Percentiles rank a stretch among this genome's conserved stretches.
Evolutionary conservation across 2,329 filamentous ascomycete genomes (phyloP).

Genomic region (Phialemoniopsis sp.): DNA sequence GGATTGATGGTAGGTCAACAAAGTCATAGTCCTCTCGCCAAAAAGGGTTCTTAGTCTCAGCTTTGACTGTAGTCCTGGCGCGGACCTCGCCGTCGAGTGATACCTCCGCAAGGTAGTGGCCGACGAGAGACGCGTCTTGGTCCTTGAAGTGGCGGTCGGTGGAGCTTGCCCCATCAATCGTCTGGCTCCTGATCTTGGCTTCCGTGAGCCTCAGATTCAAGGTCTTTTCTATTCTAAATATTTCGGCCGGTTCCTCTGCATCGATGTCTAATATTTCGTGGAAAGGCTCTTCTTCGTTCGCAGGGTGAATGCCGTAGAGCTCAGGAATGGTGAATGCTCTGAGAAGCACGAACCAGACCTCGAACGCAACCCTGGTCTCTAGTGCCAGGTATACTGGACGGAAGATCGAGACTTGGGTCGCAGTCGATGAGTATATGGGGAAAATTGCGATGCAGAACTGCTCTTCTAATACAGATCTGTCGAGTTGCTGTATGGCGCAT

Average conservation of each 20-base stretch:
- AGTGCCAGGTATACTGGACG: conserved; percentile 87
- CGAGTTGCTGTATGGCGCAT: conserved; percentile 84
- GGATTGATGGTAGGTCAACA: conserved; percentile 62
- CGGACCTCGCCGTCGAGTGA: conserved; percentile 76
- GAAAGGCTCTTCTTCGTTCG: conserved; percentile 35
- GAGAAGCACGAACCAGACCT: conserved; percentile 93
- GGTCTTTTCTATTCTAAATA: conserved; percentile 60
- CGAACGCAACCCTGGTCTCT: conserved; percentile 84
- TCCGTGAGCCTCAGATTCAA: conserved; percentile 56
- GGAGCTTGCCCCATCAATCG: conserved; percentile 12
- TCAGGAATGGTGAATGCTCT: conserved; percentile 90
- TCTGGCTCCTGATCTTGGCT: conserved; percentile 48
- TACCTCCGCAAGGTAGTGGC: conserved; percentile 76
- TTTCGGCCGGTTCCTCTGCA: conserved; percentile 33
- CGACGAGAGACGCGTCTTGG: conserved; percentile 42
- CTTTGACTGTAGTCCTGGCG: conserved; percentile 69
- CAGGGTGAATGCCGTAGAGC: conserved; percentile 64
- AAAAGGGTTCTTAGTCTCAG: conserved; percentile 68
- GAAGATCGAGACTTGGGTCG: conserved; percentile 69
- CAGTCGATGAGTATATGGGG: conserved; percentile 78
- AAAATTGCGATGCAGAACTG: conserved; percentile 95
- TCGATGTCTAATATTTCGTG: conserved; percentile 34
- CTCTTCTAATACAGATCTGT: conserved; percentile 85
- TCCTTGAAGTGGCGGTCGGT: conserved; percentile 19
- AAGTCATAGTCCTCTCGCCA: conserved; percentile 83